Base-by-base conservation (phyloP, 495 filamentous ascomycete genomes). In the Hyaloscypha bicolor region DNA sequence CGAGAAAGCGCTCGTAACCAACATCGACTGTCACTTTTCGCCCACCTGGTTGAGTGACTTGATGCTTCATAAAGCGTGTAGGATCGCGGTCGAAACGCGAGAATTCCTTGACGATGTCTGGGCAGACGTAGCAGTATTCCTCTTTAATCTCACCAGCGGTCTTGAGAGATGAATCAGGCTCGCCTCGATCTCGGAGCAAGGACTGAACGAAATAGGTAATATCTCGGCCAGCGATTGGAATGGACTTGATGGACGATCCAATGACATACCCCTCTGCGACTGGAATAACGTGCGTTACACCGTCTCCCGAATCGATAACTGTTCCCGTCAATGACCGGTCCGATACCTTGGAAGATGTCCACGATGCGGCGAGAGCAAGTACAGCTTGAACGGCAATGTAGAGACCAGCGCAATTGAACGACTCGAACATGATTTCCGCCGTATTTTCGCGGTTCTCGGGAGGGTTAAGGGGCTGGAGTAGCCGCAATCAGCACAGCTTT, bases 401-500 rank as follows among this genome's bases (percentile, higher is more conserved):
- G 48, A 99, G 90, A 78, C 95, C 95, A 64, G 95, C 94, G 80
- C 95, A 98, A 78, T 99, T 99, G 83, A 98, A 99, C 21, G 94
- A 97, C 75, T 99, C 95, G 81, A 99, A 99, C 90, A 99, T 97
- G 79, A 99, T 98, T 77, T 99, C 95, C 77, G 95, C 95, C 25
- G 95, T 98, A 78, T 97, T 97, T 78, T 99, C 95, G 70, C 95
- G 93, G 79, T 97, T 97, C 82, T 99, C 95, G 22, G 95, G 95
- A 31, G 95, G 95, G 79, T 99, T 98, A 66, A 98, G 85, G 65
- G 95, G 96, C 92, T 97, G 72, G 42, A 48, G 35, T 6, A 14
- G 39, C 30, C 21, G 2, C 21, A n/a, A 35, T 56, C 22, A 68
- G 63, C 4, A 73, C 56, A 42, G 12, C 19, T 9, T n/a, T 29